Conservation (phyloP, 305 asterid species). For the Galium porrigens region DNA sequence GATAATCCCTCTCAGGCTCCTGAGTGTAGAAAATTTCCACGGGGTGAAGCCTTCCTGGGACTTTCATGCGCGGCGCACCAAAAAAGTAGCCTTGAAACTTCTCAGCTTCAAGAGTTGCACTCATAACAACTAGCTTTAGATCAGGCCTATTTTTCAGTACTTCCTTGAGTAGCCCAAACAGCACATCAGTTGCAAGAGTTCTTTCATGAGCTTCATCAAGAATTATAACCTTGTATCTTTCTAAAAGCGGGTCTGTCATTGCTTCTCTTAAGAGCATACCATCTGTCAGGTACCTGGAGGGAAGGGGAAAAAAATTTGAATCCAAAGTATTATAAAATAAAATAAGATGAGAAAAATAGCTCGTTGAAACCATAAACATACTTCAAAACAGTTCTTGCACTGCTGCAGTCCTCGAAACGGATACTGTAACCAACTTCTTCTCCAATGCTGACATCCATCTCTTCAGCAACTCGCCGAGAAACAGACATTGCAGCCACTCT, state of each 20-base stretch:
- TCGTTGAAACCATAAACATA: conserved; percentile 16
- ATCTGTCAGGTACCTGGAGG: conserved; percentile 70
- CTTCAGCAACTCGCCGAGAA: conserved; percentile 90
- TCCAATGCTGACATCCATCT: conserved; percentile 88
- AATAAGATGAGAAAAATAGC: neutral
- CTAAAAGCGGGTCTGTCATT: conserved; percentile 87
- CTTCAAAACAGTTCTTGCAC: conserved; percentile 72
- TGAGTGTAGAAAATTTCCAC: conserved; percentile 85
- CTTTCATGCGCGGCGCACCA: conserved; percentile 92
- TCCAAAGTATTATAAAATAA: neutral
- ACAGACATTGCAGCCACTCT: conserved; percentile 97
- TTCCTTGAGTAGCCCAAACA: conserved; percentile 88
- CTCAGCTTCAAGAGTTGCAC: conserved; percentile 98
- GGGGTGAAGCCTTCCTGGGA: conserved; percentile 94
- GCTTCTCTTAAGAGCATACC: conserved; percentile 99
- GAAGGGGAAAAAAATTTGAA: conserved; percentile 1
- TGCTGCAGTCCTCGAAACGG: conserved; percentile 88
- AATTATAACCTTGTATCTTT: conserved; percentile 85
- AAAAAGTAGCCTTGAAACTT: conserved; percentile 75
- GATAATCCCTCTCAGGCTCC: conserved; percentile 88
- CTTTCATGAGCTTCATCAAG: conserved; percentile 99
- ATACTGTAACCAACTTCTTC: conserved; percentile 96
- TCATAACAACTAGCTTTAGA: conserved; percentile 83
- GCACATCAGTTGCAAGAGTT: conserved; percentile 86
- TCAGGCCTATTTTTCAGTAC: conserved; percentile 74